A percentile compares a stretch with the other conserved stretches of the same genome.
Conservation (phyloP, 2,329 filamentous ascomycete species). For the Xylariaceae sp. region DNA sequence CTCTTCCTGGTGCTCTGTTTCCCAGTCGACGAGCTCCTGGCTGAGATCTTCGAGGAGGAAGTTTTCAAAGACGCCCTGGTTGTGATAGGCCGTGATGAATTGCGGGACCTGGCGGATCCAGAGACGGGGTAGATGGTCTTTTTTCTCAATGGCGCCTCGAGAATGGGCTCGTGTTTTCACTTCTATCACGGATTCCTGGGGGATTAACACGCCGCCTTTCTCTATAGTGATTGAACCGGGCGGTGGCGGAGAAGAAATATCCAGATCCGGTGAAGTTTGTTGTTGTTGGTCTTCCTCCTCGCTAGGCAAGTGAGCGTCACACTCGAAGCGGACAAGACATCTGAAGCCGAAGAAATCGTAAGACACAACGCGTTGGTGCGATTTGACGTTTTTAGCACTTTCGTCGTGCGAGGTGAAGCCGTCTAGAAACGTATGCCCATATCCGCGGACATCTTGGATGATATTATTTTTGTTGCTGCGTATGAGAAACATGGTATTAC, state of each 20-base stretch:
- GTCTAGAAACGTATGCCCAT: conserved; percentile 24
- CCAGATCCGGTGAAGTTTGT: background rate
- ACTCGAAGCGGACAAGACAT: conserved; percentile 27
- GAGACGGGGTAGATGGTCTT: conserved; percentile 23
- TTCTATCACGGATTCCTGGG: conserved; percentile 23
- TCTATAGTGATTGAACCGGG: conserved; percentile 2
- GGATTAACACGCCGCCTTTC: conserved; percentile 6
- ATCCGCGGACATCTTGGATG: conserved; percentile 24
- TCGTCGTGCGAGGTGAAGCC: conserved; percentile 20
- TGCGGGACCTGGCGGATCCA: conserved; percentile 26
- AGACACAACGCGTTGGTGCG: conserved; percentile 25
- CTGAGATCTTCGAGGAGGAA: conserved; percentile 13
- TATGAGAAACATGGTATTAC: conserved; percentile 25
- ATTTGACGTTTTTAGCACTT: conserved; percentile 14
- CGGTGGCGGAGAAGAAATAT: background rate
- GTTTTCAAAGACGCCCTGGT: conserved; percentile 18
- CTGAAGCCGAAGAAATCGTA: conserved; percentile 23
- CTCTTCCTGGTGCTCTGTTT: conserved; percentile 18
- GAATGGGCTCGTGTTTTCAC: conserved; percentile 23
- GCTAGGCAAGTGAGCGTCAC: conserved; percentile 18
- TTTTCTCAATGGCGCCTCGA: conserved; percentile 11
- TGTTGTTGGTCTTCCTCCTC: background rate
- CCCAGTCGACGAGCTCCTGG: conserved; percentile 21
- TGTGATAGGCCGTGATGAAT: conserved; percentile 23
- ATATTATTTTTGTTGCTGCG: conserved; percentile 20